Conservation (phyloP, 306 rosid genomes). For the Lathyrus oleraceus region DNA sequence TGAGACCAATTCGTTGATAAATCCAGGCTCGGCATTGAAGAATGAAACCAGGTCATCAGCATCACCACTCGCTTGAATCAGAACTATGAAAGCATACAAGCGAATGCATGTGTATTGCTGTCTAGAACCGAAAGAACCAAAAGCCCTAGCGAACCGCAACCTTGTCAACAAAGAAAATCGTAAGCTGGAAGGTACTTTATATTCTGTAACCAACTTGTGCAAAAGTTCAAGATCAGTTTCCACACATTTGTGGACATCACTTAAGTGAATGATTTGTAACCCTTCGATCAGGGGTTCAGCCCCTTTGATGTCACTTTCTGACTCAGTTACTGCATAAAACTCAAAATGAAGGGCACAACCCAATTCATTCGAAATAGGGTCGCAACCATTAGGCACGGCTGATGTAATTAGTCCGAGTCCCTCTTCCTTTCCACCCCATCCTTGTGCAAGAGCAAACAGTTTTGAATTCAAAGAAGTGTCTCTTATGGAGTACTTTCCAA, state of each 20-base stretch:
- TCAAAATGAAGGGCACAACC: constrained; percentile 96
- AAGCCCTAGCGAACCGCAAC: constrained; percentile 91
- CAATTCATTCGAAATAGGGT: constrained; percentile 61
- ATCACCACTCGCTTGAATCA: constrained; percentile 88
- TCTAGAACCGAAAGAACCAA: constrained; percentile 79
- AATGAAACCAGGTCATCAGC: constrained; percentile 81
- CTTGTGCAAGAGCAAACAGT: constrained; percentile 90
- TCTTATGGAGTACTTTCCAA: constrained; percentile 84
- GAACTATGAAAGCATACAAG: constrained; percentile 86
- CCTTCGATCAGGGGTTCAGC: constrained; percentile 57
- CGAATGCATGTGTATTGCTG: constrained; percentile 94
- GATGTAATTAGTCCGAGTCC: constrained; percentile 95
- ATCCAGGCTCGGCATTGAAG: constrained; percentile 96
- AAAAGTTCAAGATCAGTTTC: constrained; percentile 86
- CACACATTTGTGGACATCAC: constrained; percentile 54
- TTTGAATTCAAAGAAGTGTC: constrained; percentile 82
- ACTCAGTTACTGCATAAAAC: constrained; percentile 75
- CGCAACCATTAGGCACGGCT: constrained; percentile 66
- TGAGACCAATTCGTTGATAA: constrained; percentile 85
- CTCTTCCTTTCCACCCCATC: constrained; percentile 99
- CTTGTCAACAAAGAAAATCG: constrained; percentile 92
- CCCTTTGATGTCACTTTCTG: constrained; percentile 44
- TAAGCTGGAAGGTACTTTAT: constrained; percentile 72
- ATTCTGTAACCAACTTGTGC: constrained; percentile 69
- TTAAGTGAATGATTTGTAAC: constrained; percentile 76